These are phyloP conservation scores for Lachancea sp. DNA, from an alignment of 805 yeast species.

Conservation along the genomic window DNA sequence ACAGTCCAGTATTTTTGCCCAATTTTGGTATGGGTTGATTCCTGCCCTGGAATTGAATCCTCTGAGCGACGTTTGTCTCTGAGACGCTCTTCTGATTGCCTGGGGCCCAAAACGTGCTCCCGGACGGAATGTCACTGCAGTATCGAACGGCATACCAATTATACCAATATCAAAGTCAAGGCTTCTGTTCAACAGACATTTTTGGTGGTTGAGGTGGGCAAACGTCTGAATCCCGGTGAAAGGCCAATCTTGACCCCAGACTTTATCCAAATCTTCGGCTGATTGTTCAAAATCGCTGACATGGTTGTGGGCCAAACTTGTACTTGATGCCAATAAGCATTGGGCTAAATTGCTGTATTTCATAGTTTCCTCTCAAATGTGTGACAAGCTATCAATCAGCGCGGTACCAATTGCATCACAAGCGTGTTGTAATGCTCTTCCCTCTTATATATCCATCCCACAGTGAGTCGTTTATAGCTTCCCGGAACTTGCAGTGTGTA, in stretches of 20 bases:
- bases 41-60: slow-evolving; percentile 67
- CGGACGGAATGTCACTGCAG: slow-evolving; percentile 70
- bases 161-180: slow-evolving; percentile 58
- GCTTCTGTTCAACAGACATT: slow-evolving; percentile 48
- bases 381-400: too few species aligned
- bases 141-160: slow-evolving; percentile 78
- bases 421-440: too few species aligned
- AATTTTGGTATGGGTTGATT: slow-evolving; percentile 49
- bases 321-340: neutral
- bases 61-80: slow-evolving; percentile 59
- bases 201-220: slow-evolving; percentile 61
- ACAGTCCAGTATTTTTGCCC: slow-evolving; percentile 56
- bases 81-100: slow-evolving; percentile 61
- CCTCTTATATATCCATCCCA: too few species aligned
- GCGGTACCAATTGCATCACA: too few species aligned
- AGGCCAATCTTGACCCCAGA: slow-evolving; percentile 75
- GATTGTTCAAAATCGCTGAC: neutral
- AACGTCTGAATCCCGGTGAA: slow-evolving; percentile 62
- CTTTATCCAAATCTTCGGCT: slow-evolving; percentile 36
- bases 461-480: too few species aligned
- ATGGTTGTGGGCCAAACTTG: neutral
- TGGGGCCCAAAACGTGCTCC: slow-evolving; percentile 84
- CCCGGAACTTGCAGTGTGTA: too few species aligned
- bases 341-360: neutral
- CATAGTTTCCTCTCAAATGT: neutral